Evolutionary conservation across 495 filamentous ascomycete species (phyloP).

Genomic region (Aspergillus sparsus): DNA sequence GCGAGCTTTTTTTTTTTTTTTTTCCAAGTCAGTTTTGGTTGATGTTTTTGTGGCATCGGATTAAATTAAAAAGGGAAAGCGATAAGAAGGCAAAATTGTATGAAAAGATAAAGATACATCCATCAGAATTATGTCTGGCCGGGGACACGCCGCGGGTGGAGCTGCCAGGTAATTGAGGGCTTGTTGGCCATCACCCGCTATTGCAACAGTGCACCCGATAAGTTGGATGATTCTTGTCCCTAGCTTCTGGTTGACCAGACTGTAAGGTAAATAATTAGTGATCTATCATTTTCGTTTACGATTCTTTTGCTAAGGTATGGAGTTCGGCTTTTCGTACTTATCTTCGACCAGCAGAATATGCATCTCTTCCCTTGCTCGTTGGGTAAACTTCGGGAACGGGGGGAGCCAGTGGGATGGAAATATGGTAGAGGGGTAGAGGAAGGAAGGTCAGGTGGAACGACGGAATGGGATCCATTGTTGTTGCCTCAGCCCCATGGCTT

Average conservation of each 20-base stretch:
- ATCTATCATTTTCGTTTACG: neutral
- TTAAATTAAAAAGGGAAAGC: neutral
- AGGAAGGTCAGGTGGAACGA: neutral
- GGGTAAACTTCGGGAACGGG: neutral
- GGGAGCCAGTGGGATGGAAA: neutral
- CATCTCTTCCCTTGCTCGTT: neutral
- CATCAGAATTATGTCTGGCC: conserved; percentile 14
- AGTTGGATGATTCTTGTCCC: neutral
- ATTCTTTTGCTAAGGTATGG: neutral
- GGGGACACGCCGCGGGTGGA: conserved; percentile 7
- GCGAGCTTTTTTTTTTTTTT: conserved; percentile 7
- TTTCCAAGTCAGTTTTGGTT: neutral
- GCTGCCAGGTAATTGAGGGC: conserved; percentile 10
- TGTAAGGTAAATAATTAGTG: neutral
- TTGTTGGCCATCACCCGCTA: conserved; percentile 12
- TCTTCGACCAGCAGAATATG: conserved; percentile 3
- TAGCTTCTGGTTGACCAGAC: neutral
- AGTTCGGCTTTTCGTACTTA: neutral
- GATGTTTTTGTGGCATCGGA: neutral
- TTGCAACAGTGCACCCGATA: conserved; percentile 9
- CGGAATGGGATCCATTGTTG: neutral
- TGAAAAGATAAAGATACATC: conserved; percentile 5
- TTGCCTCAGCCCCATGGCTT: neutral
- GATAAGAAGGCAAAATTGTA: neutral
- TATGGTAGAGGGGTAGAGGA: neutral